Percentiles rank a stretch among this genome's conserved stretches.
Evolutionary conservation across 192 early-diverging fungal genomes (phyloP).

Genomic region (Coemansia sp.): DNA sequence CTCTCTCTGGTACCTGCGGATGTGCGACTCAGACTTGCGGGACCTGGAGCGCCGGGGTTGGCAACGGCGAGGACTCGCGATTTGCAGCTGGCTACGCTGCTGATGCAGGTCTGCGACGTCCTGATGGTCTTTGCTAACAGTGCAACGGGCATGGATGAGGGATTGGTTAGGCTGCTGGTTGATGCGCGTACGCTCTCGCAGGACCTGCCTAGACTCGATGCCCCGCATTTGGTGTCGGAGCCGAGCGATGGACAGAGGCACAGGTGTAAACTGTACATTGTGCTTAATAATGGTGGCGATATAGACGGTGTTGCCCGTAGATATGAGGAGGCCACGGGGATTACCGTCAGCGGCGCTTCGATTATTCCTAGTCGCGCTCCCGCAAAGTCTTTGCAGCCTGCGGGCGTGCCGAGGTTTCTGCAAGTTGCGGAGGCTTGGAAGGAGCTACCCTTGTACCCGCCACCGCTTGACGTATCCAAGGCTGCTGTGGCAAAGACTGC

Average conservation of each 20-base stretch:
- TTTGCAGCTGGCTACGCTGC: conserved; percentile 25
- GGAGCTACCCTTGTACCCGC: conserved; percentile 9
- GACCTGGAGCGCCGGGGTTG: not conserved
- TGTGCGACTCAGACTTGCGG: not conserved
- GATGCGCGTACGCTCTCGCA: conserved; percentile 7
- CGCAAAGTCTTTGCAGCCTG: not conserved
- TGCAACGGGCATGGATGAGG: conserved; percentile 4
- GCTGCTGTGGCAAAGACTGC: not conserved
- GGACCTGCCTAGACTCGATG: conserved; percentile 9
- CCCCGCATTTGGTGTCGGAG: not conserved
- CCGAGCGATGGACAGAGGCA: not conserved
- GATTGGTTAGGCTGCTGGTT: conserved; percentile 13
- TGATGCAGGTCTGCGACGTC: conserved; percentile 34
- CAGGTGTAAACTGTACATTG: conserved; percentile 22
- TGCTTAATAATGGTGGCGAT: conserved; percentile 1
- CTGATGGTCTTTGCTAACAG: conserved; percentile 20
- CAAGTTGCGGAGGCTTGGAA: conserved; percentile 8
- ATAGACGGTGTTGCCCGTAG: not conserved
- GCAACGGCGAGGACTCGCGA: conserved; percentile 13
- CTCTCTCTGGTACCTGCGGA: not conserved
- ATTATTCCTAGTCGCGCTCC: not conserved
- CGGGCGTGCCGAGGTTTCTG: conserved; percentile 6
- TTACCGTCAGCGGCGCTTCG: conserved; percentile 22
- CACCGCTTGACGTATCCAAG: not conserved
- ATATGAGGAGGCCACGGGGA: conserved; percentile 26